Percentiles rank a stretch among this genome's conserved stretches.
Conservation (phyloP, 163 green algal species). For the Coccomyxa subellipsoidea region DNA sequence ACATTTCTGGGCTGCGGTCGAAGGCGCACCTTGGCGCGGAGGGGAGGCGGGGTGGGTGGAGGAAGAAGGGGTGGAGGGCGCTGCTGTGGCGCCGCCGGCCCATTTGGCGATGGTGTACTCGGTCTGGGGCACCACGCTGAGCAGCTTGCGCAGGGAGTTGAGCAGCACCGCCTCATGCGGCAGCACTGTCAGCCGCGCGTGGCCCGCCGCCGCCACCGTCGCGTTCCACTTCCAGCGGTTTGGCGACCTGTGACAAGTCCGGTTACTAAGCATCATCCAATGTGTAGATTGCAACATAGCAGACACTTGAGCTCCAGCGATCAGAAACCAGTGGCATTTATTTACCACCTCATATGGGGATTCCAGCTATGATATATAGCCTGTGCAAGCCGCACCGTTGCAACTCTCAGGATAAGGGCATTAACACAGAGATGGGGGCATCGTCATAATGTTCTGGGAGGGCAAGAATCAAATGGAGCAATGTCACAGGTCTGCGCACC, state of each 20-base stretch:
- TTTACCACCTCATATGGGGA: too few relatives aligned
- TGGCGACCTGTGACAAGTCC: not conserved
- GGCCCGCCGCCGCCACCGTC: not conserved
- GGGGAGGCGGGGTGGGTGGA: not conserved
- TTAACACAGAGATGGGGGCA: too few relatives aligned
- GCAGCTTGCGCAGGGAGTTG: slow-evolving; percentile 71
- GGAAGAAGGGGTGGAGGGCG: not conserved
- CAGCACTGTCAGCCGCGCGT: slow-evolving; percentile 19
- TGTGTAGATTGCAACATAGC: too few relatives aligned
- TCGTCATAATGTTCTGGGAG: too few relatives aligned
- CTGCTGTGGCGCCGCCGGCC: slow-evolving; percentile 25
- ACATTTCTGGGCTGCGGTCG: not conserved
- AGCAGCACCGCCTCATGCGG: slow-evolving; percentile 71
- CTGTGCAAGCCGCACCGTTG: too few relatives aligned
- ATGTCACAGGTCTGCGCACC: not conserved
- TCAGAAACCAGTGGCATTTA: too few relatives aligned
- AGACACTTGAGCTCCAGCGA: too few relatives aligned
- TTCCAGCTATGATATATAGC: too few relatives aligned
- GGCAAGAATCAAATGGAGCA: not conserved
- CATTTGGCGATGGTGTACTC: slow-evolving; percentile 64
- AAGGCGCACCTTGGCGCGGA: not conserved
- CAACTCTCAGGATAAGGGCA: too few relatives aligned
- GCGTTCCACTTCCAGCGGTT: not conserved
- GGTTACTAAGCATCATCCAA: too few relatives aligned
- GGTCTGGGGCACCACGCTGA: slow-evolving; percentile 65